Evolutionary conservation across 352 stramenopile species (phyloP).

Genomic region (Globisporangium paddicum): DNA sequence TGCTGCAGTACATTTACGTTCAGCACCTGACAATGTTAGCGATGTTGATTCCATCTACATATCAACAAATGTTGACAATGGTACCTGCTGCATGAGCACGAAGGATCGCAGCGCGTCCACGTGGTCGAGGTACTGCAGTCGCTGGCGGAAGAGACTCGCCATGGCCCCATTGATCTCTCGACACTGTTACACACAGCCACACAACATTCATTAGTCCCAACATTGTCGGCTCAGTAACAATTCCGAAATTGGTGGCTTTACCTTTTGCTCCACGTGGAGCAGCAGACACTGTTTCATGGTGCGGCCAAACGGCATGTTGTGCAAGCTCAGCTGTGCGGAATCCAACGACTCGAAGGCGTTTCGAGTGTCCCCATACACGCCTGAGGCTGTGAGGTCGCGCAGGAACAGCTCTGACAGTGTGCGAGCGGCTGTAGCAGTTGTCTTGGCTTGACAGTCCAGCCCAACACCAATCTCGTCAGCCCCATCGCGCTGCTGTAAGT

Average conservation of each 20-base stretch:
- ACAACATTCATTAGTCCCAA: background rate
- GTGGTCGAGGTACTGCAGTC: conserved; percentile 46
- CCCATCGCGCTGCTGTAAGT: conserved; percentile 23
- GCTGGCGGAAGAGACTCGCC: conserved; percentile 44
- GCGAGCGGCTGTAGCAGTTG: background rate
- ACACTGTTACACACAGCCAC: conserved; percentile 48
- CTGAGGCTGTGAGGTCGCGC: background rate
- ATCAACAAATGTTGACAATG: too few relatives aligned
- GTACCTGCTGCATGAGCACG: conserved; percentile 74
- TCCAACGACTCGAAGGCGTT: background rate
- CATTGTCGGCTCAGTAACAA: background rate
- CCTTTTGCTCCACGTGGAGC: conserved; percentile 30
- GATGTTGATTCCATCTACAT: background rate
- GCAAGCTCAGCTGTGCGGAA: conserved; percentile 5
- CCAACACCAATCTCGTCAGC: background rate
- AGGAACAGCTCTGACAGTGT: conserved; percentile 10
- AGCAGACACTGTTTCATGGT: conserved; percentile 30
- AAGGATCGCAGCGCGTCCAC: conserved; percentile 48
- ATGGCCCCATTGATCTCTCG: conserved; percentile 39
- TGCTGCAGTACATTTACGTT: conserved; percentile 29
- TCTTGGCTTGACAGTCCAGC: background rate
- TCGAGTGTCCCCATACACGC: background rate
- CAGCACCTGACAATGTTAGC: background rate
- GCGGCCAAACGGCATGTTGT: conserved; percentile 33
- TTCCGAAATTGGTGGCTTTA: too few relatives aligned